Conservation (phyloP, 805 yeast genomes). For the Starmerella stigmatis region DNA sequence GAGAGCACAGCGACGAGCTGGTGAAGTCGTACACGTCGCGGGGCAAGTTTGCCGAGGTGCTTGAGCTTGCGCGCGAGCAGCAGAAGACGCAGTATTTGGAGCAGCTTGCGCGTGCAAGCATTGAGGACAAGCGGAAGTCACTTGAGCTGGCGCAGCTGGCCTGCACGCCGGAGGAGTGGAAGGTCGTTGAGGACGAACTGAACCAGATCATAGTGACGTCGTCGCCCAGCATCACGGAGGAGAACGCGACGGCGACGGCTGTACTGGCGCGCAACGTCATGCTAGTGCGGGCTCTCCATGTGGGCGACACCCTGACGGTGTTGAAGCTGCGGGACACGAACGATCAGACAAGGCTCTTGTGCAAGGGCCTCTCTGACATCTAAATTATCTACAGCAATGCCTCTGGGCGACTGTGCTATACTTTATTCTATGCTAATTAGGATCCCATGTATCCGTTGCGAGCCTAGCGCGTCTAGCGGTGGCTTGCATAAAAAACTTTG, state of each 20-base stretch:
- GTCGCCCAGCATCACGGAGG: conserved; percentile 5
- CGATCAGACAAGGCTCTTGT: conserved; percentile 5
- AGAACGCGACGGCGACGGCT: conserved; percentile 4
- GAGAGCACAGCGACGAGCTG: conserved; percentile 7
- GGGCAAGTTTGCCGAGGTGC: conserved; percentile 21
- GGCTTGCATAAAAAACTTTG: no score
- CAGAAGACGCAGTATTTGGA: conserved; percentile 5
- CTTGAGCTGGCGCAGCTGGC: conserved; percentile 20
- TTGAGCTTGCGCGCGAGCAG: conserved; percentile 13
- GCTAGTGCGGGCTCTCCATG: conserved; percentile 20
- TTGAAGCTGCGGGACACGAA: conserved; percentile 3
- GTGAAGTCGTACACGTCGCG: conserved; percentile 10
- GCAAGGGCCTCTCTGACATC: conserved; percentile 1
- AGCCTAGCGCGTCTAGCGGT: no score
- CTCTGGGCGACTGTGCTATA: no score
- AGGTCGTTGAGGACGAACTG: conserved; percentile 9
- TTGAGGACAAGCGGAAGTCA: conserved; percentile 3
- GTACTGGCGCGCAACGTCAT: conserved; percentile 11
- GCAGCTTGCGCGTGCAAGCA: conserved; percentile 12
- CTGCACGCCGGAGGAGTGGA: conserved; percentile 20
- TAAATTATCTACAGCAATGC: no score
- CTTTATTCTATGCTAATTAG: no score
- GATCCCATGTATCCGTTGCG: no score
- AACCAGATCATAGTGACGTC: conserved; percentile 5
- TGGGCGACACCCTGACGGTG: conserved; percentile 18